These are phyloP conservation scores for Trifolium subterraneum DNA, from an alignment of 306 rosid genomes.

Conservation along the genomic window DNA sequence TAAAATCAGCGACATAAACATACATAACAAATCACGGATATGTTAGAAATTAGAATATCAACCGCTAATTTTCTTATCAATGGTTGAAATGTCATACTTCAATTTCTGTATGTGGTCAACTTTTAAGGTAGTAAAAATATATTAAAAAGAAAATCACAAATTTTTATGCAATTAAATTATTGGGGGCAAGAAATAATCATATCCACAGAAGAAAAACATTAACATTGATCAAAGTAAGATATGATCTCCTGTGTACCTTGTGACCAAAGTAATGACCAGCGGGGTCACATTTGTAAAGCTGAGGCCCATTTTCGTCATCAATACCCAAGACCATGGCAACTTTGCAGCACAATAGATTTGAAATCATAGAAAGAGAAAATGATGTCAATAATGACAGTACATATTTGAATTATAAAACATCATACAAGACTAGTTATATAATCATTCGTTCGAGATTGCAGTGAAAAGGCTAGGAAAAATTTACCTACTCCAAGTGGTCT, in stretches of 20 bases:
- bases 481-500: constrained; percentile 98
- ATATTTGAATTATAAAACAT: constrained; percentile 23
- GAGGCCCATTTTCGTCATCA: constrained; percentile 91
- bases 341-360: constrained; percentile 45
- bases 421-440: constrained; percentile 13
- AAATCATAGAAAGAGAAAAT: constrained; percentile 24
- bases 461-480: constrained; percentile 41
- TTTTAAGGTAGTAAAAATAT: neutral
- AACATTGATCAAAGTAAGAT: constrained; percentile 17
- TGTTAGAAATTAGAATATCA: too few relatives aligned
- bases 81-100: neutral
- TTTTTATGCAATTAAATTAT: neutral
- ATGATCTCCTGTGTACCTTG: constrained; percentile 65
- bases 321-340: constrained; percentile 98
- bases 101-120: neutral
- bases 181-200: constrained; percentile 9
- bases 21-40: too few relatives aligned
- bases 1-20: too few relatives aligned
- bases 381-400: constrained; percentile 34
- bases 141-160: neutral
- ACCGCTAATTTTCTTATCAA: neutral
- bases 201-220: neutral
- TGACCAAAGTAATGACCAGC: constrained; percentile 99
- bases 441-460: neutral
- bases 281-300: constrained; percentile 92